phyloP scores from a whole-genome alignment of 129 eudicot species.

The Escallonia rubra region DNA sequence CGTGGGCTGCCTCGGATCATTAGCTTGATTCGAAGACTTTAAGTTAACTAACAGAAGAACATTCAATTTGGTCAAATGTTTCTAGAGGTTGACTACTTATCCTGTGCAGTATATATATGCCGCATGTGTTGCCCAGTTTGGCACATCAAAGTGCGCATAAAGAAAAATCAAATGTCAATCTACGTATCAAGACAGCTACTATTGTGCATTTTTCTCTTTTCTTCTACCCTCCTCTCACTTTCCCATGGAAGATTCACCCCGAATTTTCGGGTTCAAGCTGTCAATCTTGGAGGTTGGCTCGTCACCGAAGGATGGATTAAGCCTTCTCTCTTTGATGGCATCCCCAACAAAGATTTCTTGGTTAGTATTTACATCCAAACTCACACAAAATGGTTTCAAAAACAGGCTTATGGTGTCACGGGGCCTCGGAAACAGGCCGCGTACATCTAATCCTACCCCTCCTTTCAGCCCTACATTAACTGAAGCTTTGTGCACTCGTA shows the following conservation, averaged over 20 bases:
- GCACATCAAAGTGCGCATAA: background rate
- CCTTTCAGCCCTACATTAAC: no score
- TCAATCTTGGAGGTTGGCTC: conserved; percentile 87
- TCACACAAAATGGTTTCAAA: no score
- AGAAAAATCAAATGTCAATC: conserved; percentile 9
- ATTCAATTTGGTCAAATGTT: background rate
- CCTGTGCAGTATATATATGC: background rate
- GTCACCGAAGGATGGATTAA: conserved; percentile 85
- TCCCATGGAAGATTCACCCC: conserved; percentile 25
- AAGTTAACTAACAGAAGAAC: no score
- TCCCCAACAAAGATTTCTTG: conserved; percentile 70
- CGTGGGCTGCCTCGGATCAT: no score
- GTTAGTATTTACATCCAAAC: conserved; percentile 17
- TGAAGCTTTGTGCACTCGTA: no score
- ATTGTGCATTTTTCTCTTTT: conserved; percentile 17
- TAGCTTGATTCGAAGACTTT: no score
- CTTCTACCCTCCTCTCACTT: conserved; percentile 7
- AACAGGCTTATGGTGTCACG: no score
- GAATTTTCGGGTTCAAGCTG: conserved; percentile 42
- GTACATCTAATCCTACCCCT: no score
- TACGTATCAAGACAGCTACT: conserved; percentile 17
- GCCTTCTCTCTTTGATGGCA: conserved; percentile 71
- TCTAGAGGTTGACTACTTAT: background rate
- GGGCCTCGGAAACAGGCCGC: no score
- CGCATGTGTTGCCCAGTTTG: background rate